phyloP scores from a whole-genome alignment of 805 yeast genomes.

The Brettanomyces bruxellensis region DNA sequence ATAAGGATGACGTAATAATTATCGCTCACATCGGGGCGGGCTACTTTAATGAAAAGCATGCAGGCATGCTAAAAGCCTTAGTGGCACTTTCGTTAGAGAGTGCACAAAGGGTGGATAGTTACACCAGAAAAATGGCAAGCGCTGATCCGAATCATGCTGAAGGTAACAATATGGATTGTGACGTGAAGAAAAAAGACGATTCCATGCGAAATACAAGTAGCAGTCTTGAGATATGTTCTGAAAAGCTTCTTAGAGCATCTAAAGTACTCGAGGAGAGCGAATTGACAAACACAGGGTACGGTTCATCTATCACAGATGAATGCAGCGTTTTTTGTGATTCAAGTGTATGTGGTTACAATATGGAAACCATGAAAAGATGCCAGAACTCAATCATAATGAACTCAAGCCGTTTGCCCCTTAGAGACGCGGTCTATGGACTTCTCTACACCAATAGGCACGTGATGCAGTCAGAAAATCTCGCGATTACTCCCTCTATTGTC shows the following conservation, averaged over 20 bases:
- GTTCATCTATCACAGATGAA: conserved; percentile 32
- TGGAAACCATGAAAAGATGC: conserved; percentile 6
- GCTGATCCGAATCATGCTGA: neutral
- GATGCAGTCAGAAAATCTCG: neutral
- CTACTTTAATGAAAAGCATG: conserved; percentile 21
- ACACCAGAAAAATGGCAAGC: neutral
- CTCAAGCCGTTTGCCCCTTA: conserved; percentile 23
- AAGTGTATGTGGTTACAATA: conserved; percentile 22
- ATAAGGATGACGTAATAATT: too few relatives aligned
- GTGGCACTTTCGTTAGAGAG: neutral
- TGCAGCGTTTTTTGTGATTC: conserved; percentile 40
- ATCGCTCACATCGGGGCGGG: conserved; percentile 47
- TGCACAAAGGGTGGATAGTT: neutral
- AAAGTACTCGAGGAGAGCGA: conserved; percentile 24
- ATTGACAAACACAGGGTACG: conserved; percentile 42
- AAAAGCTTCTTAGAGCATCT: conserved; percentile 1
- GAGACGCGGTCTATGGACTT: conserved; percentile 16
- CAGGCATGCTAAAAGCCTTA: neutral
- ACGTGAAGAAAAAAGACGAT: neutral
- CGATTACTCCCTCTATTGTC: conserved; percentile 28
- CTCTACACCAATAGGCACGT: conserved; percentile 6
- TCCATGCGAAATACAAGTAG: neutral
- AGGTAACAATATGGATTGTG: neutral
- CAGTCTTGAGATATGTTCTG: neutral
- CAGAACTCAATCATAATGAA: conserved; percentile 12